Evolutionary conservation across 805 yeast species (phyloP).

Genomic region (Debaryomyces prosopidis): DNA sequence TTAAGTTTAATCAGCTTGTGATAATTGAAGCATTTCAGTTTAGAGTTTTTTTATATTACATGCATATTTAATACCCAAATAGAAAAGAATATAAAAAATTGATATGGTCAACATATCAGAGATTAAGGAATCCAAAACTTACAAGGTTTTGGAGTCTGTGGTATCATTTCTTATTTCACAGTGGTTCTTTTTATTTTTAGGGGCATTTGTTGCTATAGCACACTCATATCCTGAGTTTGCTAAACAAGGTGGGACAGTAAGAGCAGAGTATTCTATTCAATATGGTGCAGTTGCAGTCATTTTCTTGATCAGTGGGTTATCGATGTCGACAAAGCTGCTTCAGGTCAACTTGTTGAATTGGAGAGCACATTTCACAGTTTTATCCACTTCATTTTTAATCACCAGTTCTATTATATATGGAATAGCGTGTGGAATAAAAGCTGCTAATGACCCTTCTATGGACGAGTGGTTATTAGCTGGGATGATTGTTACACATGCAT

Average conservation of each 20-base stretch:
- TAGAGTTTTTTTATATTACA: too few species aligned
- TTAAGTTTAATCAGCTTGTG: too few species aligned
- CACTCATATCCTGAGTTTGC: slow-evolving; percentile 82
- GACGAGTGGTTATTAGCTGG: slow-evolving; percentile 81
- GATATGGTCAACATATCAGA: not conserved
- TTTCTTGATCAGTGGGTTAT: slow-evolving; percentile 77
- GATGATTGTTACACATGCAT: slow-evolving; percentile 75
- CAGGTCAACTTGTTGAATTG: slow-evolving; percentile 67
- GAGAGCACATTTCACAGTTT: slow-evolving; percentile 79
- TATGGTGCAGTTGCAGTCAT: slow-evolving; percentile 88
- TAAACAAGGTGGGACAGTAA: slow-evolving; percentile 73
- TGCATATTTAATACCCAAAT: too few species aligned
- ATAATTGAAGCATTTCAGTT: too few species aligned
- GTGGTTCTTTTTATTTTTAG: slow-evolving; percentile 79
- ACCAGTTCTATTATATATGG: slow-evolving; percentile 75
- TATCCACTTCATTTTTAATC: slow-evolving; percentile 66
- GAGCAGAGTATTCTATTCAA: slow-evolving; percentile 73
- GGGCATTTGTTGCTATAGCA: slow-evolving; percentile 72
- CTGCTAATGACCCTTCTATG: slow-evolving; percentile 57
- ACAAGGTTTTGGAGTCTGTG: slow-evolving; percentile 12
- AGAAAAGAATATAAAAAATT: too few species aligned
- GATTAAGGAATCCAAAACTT: slow-evolving; percentile 10
- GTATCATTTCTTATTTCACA: slow-evolving; percentile 40
- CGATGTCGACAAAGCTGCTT: slow-evolving; percentile 67
- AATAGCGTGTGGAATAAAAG: slow-evolving; percentile 63